Percentiles rank a stretch among this genome's conserved stretches.
Conservation (phyloP, 345 rosid genomes). For the Linum tenue region DNA sequence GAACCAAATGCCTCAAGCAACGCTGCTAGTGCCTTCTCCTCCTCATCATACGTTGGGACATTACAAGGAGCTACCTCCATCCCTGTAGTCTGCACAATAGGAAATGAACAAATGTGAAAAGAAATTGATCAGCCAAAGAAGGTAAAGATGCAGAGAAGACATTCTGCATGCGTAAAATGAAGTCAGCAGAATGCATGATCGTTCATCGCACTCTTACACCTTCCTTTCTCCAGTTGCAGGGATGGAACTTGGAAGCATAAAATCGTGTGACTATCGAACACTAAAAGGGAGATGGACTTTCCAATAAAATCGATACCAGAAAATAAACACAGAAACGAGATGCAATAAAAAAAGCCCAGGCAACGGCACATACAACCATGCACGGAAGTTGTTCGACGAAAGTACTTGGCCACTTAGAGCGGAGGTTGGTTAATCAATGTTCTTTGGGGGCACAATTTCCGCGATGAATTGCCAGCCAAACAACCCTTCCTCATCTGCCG, state of each 20-base stretch:
- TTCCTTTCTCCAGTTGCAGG: no score
- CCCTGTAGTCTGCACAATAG: conserved; percentile 1
- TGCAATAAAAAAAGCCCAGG: not conserved
- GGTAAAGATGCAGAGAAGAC: not conserved
- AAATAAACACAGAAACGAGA: not conserved
- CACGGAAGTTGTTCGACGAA: not conserved
- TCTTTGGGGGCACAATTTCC: not conserved
- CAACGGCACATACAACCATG: not conserved
- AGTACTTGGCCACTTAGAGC: not conserved
- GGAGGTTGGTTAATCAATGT: not conserved
- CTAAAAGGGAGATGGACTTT: no score
- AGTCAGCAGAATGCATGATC: no score
- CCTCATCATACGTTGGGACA: conserved; percentile 18
- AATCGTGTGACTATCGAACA: no score
- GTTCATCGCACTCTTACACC: no score
- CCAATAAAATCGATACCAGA: no score
- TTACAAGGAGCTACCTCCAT: conserved; percentile 35
- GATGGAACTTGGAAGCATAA: no score
- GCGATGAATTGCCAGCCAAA: no score
- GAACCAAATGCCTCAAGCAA: conserved; percentile 40
- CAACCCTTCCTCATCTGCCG: not conserved
- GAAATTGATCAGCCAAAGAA: not conserved
- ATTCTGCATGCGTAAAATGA: no score
- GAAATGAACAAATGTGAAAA: not conserved
- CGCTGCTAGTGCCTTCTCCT: conserved; percentile 30